phyloP scores from a whole-genome alignment of 805 yeast genomes.

The Candida oleophila region DNA sequence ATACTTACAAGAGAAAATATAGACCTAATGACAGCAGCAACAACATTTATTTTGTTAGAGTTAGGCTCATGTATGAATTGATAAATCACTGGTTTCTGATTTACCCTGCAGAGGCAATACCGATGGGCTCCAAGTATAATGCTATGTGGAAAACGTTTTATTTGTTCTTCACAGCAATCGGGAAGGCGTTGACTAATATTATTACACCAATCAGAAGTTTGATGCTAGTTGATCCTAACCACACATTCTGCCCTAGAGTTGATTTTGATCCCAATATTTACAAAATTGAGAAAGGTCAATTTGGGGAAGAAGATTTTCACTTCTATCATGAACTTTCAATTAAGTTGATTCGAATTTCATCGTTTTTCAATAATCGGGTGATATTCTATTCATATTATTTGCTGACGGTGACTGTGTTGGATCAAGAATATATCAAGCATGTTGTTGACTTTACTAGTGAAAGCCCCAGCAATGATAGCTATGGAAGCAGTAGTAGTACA shows the following conservation, averaged over 20 bases:
- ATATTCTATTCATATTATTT: slow-evolving; percentile 24
- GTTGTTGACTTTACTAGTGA: slow-evolving; percentile 9
- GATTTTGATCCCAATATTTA: slow-evolving; percentile 26
- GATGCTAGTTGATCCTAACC: slow-evolving; percentile 32
- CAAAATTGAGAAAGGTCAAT: slow-evolving; percentile 11
- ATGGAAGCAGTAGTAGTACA: not conserved
- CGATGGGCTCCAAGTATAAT: slow-evolving; percentile 24
- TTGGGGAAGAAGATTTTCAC: slow-evolving; percentile 8
- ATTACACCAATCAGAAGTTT: slow-evolving; percentile 35
- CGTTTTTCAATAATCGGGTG: slow-evolving; percentile 33
- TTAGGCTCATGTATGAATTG: slow-evolving; percentile 31
- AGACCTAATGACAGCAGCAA: slow-evolving; percentile 13
- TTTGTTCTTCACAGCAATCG: slow-evolving; percentile 34
- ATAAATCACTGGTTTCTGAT: slow-evolving; percentile 35
- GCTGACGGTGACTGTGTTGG: slow-evolving; percentile 20
- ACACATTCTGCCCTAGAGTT: slow-evolving; percentile 29
- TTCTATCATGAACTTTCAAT: slow-evolving; percentile 22
- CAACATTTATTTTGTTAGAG: slow-evolving; percentile 25
- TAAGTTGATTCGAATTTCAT: slow-evolving; percentile 29
- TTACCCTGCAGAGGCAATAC: slow-evolving; percentile 31
- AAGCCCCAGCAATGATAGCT: not conserved
- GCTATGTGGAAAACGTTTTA: slow-evolving; percentile 34
- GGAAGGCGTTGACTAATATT: slow-evolving; percentile 31
- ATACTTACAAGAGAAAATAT: slow-evolving; percentile 17
- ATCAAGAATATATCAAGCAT: slow-evolving; percentile 15